Evolutionary conservation across 169 alveolate species (phyloP).

Genomic region (Perkinsus olseni): DNA sequence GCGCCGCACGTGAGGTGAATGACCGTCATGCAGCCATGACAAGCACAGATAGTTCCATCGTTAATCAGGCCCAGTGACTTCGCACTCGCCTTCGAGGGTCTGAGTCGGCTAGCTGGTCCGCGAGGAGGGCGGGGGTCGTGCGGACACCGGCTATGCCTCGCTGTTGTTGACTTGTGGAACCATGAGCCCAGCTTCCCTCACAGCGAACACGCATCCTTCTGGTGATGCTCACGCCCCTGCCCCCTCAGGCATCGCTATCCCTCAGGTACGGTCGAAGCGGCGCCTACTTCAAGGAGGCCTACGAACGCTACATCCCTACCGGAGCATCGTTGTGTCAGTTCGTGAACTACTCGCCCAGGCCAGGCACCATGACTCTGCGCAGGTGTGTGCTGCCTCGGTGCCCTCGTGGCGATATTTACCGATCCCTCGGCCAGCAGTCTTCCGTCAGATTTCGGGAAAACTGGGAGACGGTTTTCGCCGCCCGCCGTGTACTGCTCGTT

Average conservation of each 20-base stretch:
- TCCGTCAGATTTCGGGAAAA: neutral
- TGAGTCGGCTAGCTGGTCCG: neutral
- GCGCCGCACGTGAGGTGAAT: neutral
- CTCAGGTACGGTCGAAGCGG: neutral
- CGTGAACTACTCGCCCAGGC: neutral
- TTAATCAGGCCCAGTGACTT: neutral
- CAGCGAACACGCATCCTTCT: neutral
- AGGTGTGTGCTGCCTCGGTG: neutral
- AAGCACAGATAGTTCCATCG: no score
- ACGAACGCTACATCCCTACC: neutral
- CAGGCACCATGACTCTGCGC: neutral
- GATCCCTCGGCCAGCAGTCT: no score
- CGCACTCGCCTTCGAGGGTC: neutral
- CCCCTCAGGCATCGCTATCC: neutral
- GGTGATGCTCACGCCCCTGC: neutral
- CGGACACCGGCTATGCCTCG: neutral
- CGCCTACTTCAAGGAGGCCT: neutral
- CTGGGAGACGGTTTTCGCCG: neutral
- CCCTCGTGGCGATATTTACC: neutral
- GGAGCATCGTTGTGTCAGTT: neutral
- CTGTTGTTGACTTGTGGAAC: neutral
- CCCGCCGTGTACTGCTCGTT: neutral
- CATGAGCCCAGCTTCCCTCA: neutral
- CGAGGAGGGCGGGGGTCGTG: neutral
- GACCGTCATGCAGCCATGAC: neutral